These are phyloP conservation scores for Zasmidium angulare DNA, from an alignment of 2,329 filamentous ascomycete genomes.

Conservation along the genomic window DNA sequence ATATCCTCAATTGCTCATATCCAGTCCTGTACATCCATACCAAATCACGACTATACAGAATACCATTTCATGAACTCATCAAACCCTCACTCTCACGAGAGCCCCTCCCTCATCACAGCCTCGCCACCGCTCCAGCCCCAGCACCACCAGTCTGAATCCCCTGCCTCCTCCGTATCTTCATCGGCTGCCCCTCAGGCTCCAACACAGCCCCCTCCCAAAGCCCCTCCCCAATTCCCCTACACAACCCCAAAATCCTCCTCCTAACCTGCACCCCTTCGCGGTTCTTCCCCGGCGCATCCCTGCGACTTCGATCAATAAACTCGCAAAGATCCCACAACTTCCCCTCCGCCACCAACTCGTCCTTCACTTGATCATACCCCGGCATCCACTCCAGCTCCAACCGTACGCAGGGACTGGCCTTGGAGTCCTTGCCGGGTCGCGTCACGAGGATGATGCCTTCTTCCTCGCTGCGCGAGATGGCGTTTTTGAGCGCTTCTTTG, in stretches of 20 bases:
- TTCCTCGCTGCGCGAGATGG: constrained; percentile 82
- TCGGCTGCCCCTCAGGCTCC: constrained; percentile 24
- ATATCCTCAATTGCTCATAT: no score
- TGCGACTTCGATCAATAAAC: constrained; percentile 74
- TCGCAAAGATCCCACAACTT: constrained; percentile 90
- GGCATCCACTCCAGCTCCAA: constrained; percentile 61
- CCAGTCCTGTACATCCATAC: no score
- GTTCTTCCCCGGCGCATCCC: constrained; percentile 83
- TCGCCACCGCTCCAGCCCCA: not conserved
- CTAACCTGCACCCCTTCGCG: constrained; percentile 90
- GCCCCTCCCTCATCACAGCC: constrained; percentile 1
- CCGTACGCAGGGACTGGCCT: constrained; percentile 62
- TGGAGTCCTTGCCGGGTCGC: constrained; percentile 52
- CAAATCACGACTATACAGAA: no score
- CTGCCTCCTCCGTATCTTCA: constrained; percentile 34
- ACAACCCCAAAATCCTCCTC: constrained; percentile 73
- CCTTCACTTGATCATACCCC: constrained; percentile 57
- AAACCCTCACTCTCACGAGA: not conserved
- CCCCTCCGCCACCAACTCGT: constrained; percentile 68
- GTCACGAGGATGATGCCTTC: constrained; percentile 81
- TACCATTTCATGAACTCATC: not conserved
- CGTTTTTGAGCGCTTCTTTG: constrained; percentile 94
- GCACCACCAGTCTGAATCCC: constrained; percentile 32
- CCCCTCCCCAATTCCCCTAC: constrained; percentile 68
- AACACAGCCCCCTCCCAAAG: constrained; percentile 59